Evolutionary conservation across 129 eudicot genomes (phyloP), one percentile per base, ranked within the genome.

Genomic region (Cynara cardunculus): DNA sequence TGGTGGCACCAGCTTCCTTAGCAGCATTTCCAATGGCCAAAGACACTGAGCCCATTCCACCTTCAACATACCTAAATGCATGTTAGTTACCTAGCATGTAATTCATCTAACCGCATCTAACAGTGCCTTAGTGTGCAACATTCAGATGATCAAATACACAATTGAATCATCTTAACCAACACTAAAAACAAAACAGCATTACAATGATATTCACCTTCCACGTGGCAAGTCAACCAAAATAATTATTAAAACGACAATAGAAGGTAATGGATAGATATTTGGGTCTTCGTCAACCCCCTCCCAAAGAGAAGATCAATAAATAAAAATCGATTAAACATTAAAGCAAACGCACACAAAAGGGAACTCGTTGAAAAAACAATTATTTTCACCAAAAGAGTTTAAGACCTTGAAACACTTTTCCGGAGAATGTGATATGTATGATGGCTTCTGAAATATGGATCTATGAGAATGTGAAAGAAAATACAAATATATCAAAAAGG

Each of bases 11-110:
- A 85, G 97, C 99, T 91, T 96, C 99, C 84, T 78, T 84, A 16
- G 99, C 99, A 75, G 99, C 99, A 68, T 75, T 83, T 78, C 89
- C 88, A 62, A 96, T 96, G 41, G 98, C 95, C 85, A 65, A 44
- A 49, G 99, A 96, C 75, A 96, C 97, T 41, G 99, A 90, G 84
- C 99, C 99, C 99, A 96, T 96, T 79, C 99, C 99, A 80, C 99
- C 99, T 89, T 96, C 93, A 78, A 96, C 99, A 87, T 90, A 96
- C 84, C 99, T 96, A 86, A 75, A 84, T 56, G 78, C 53, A 25
- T 69, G 77, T 68, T 69, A 86, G 81, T 80, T 78, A 66, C 44
- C 25, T 39, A 13, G 28, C 71, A 79, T 78, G 68, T 73, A 72
- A 13, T 37, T 39, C 65, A 56, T 76, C 67, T 68, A 69, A 76